Percentiles rank a stretch among this genome's conserved stretches.
Evolutionary conservation across 169 alveolate species (phyloP).

Genomic region (Plasmodium yoelii): DNA sequence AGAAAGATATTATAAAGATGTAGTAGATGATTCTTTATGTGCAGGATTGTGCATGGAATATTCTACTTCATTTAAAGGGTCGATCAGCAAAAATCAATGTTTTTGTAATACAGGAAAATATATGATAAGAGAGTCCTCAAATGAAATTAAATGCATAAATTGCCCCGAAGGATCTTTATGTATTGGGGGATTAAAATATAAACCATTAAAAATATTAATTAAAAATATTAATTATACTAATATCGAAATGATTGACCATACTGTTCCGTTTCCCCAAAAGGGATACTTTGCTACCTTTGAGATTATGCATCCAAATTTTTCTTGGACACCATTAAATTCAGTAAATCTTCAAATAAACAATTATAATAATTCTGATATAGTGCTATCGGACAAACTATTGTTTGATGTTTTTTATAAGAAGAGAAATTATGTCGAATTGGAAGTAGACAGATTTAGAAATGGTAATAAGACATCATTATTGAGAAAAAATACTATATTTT

Average conservation of each 20-base stretch:
- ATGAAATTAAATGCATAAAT: conserved; percentile 76
- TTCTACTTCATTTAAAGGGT: conserved; percentile 85
- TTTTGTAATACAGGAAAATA: conserved; percentile 84
- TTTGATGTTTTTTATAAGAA: conserved; percentile 10
- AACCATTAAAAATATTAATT: conserved; percentile 76
- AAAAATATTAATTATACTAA: conserved; percentile 64
- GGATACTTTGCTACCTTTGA: conserved; percentile 72
- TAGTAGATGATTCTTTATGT: conserved; percentile 85
- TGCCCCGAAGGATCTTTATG: conserved; percentile 84
- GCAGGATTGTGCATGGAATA: conserved; percentile 86
- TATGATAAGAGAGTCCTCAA: conserved; percentile 77
- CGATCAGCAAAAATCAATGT: conserved; percentile 84
- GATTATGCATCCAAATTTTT: conserved; percentile 58
- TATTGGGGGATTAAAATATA: conserved; percentile 82
- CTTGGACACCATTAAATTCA: conserved; percentile 57
- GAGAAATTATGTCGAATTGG: conserved; percentile 11
- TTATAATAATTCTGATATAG: conserved; percentile 30
- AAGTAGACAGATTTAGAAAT: not conserved
- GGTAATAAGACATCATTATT: not conserved
- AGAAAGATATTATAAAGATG: conserved; percentile 86
- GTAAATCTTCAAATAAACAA: conserved; percentile 51
- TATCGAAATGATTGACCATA: conserved; percentile 65
- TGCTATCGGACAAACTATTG: conserved; percentile 15
- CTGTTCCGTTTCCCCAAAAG: conserved; percentile 70
- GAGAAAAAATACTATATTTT: not conserved